phyloP scores from a whole-genome alignment of 2,329 filamentous ascomycete genomes.

The Alternaria longipes region DNA sequence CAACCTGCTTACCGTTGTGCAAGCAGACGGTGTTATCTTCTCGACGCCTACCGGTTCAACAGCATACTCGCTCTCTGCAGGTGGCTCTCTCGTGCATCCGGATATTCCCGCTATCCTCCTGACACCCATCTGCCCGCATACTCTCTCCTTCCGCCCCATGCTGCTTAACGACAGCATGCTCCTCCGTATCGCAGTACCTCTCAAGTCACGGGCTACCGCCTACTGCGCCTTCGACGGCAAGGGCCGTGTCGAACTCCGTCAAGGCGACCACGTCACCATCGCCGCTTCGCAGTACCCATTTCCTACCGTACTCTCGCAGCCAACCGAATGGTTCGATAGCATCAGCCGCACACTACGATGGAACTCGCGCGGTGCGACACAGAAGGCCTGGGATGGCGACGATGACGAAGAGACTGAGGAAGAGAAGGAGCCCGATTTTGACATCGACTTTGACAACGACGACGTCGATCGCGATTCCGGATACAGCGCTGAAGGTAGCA shows the following conservation, averaged over 20 bases:
- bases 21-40: constrained; percentile 97
- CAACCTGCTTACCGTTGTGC: constrained; percentile 91
- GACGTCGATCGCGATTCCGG: constrained; percentile 56
- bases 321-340: constrained; percentile 95
- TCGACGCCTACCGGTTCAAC: constrained; percentile 91
- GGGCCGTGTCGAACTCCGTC: constrained; percentile 88
- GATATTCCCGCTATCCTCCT: constrained; percentile 96
- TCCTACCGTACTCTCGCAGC: constrained; percentile 89
- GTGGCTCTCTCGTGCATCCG: constrained; percentile 93
- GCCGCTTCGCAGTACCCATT: constrained; percentile 97
- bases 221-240: constrained; percentile 99
- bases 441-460: constrained; percentile 92
- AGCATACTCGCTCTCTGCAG: constrained; percentile 94
- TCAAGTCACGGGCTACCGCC: constrained; percentile 85
- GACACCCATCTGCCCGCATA: constrained; percentile 97
- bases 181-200: constrained; percentile 86
- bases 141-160: constrained; percentile 96
- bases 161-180: constrained; percentile 94
- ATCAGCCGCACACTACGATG: constrained; percentile 90
- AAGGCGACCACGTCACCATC: constrained; percentile 95
- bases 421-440: constrained; percentile 73
- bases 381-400: constrained; percentile 78
- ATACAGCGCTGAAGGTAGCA: constrained; percentile 51
- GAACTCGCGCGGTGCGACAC: constrained; percentile 91
- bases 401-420: constrained; percentile 57